Percentiles rank a stretch among this genome's conserved stretches.
Conservation (phyloP, 805 yeast species). For the Candida schatavii region DNA sequence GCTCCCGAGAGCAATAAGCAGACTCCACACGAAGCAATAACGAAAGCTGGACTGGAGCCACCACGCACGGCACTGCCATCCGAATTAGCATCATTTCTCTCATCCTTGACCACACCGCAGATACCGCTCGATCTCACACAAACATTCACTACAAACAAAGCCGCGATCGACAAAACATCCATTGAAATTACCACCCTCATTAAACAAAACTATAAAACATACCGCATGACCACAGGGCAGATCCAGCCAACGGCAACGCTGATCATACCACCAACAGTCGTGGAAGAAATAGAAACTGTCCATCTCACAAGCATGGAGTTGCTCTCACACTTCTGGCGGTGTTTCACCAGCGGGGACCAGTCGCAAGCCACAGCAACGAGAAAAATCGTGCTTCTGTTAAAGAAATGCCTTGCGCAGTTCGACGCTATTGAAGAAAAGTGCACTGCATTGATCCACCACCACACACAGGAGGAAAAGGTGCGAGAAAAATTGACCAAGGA, state of each 20-base stretch:
- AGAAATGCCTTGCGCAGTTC: constrained; percentile 30
- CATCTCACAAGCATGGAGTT: constrained; percentile 42
- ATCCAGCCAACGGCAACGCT: constrained; percentile 3
- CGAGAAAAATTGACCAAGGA: constrained; percentile 33
- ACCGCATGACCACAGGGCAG: constrained; percentile 15
- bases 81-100: neutral
- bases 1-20: neutral
- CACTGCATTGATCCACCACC: constrained; percentile 14
- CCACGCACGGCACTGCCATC: too few relatives aligned
- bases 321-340: constrained; percentile 42
- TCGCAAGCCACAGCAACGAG: constrained; percentile 34
- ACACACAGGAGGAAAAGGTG: constrained; percentile 22
- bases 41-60: too few relatives aligned
- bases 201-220: constrained; percentile 35
- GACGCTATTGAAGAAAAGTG: constrained; percentile 24
- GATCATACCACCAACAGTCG: constrained; percentile 23
- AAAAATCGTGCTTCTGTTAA: constrained; percentile 35
- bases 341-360: constrained; percentile 29
- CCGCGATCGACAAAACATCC: constrained; percentile 32
- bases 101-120: neutral
- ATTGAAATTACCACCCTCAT: constrained; percentile 28
- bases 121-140: constrained; percentile 1
- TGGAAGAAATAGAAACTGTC: constrained; percentile 34
- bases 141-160: constrained; percentile 8
- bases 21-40: neutral